Evolutionary conservation across 2,329 filamentous ascomycete genomes (phyloP), one percentile per base, ranked within the genome.

Genomic region (Thermomyces lanuginosus): DNA sequence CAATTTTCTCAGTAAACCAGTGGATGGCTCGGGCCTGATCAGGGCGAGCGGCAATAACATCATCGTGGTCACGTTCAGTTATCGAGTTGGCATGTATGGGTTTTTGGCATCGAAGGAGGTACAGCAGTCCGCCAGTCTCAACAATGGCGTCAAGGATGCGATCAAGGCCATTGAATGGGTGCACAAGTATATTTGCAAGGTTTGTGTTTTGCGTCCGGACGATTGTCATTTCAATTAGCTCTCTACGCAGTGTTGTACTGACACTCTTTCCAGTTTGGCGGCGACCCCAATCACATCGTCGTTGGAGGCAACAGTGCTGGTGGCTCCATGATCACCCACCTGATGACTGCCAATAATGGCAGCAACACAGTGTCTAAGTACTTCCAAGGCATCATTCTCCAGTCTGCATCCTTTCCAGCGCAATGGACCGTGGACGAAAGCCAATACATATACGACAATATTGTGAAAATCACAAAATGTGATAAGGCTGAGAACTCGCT

Each of bases 21-120:
- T 74, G 33, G 67, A 80, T 36, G 73, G 67, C 1, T 63, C 61
- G 1, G 68, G 64, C 0, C 49, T 83, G n/a, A 58, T 74, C 15
- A 45, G 59, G 16, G 72, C 70, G 0, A 66, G 31, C 4, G 34
- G 24, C 5, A 28, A 28, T n/a, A 26, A 36, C 10, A 34, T 36
- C 5, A 27, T 40, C 5, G 27, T 38, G 1, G 38, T 40, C 21
- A 35, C 34, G 3, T 26, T 46, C 21, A 46, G 44, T 24, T 47
- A 46, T 27, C 30, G 44, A n/a, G 29, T 45, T 10, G 43, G 44
- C 0, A 36, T 38, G 2, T 35, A 46, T 13, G 44, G 43, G 1
- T 45, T 41, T 22, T 36, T 45, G 12, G 40, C 38, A 2, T 27
- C 25, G 7, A 53, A 64, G 9, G 64, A 75, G 38, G 49, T 73